Conservation (phyloP, 2,329 filamentous ascomycete species). For the Alternaria ventricosa region DNA sequence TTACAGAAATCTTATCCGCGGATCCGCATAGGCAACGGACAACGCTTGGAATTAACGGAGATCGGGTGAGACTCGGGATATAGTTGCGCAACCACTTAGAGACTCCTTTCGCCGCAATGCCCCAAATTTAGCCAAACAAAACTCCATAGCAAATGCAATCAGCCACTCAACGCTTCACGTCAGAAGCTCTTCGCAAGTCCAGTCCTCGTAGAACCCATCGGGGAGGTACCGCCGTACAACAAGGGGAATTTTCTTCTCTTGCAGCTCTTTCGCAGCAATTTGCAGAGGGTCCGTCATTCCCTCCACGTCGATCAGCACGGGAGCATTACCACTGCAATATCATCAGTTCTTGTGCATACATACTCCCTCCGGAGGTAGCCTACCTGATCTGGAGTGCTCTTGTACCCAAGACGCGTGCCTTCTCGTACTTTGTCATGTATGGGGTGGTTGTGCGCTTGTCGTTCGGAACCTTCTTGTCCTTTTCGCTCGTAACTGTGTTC, state of each 20-base stretch:
- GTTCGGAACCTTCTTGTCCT: constrained; percentile 87
- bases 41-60: constrained; percentile 32
- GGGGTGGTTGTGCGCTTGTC: constrained; percentile 91
- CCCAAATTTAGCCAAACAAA: constrained; percentile 37
- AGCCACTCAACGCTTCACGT: constrained; percentile 28
- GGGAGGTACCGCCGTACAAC: constrained; percentile 95
- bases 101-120: constrained; percentile 45
- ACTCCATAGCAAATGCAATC: constrained; percentile 45
- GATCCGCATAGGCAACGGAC: constrained; percentile 37
- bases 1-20: constrained; percentile 39
- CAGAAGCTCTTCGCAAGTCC: constrained; percentile 95
- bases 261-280: constrained; percentile 96
- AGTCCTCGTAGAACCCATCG: constrained; percentile 99
- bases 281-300: constrained; percentile 97
- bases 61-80: constrained; percentile 47
- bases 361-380: constrained; percentile 30
- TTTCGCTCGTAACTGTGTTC: constrained; percentile 64
- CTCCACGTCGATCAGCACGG: constrained; percentile 93
- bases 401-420: constrained; percentile 89
- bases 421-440: constrained; percentile 99
- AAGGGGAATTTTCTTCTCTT: constrained; percentile 97
- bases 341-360: constrained; percentile 19
- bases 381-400: constrained; percentile 95
- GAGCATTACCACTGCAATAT: constrained; percentile 84
- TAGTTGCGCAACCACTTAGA: constrained; percentile 30